Conservation (phyloP, 2,329 filamentous ascomycete species). For the Diaporthe amygdali region DNA sequence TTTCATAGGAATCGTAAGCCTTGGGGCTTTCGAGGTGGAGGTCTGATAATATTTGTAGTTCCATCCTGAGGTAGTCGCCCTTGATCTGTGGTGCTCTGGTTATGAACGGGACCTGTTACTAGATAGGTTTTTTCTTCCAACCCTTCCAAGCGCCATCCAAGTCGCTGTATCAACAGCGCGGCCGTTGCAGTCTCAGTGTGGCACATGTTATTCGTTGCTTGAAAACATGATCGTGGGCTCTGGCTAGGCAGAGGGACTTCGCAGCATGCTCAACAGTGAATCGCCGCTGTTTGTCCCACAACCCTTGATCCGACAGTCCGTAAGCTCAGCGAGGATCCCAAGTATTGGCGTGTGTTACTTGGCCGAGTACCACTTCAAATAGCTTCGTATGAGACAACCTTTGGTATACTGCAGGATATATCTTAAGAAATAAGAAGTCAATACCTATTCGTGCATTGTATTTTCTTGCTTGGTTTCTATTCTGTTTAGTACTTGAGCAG, state of each 20-base stretch:
- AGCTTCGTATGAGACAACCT: too few species aligned
- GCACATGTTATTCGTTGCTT: not conserved
- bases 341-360: too few species aligned
- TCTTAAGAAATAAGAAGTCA: too few species aligned
- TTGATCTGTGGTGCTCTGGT: not conserved
- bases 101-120: not conserved
- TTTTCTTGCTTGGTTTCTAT: too few species aligned
- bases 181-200: not conserved
- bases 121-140: not conserved
- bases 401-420: too few species aligned
- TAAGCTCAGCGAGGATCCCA: too few species aligned
- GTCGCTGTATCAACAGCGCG: not conserved
- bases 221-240: not conserved
- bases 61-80: conserved; percentile 23
- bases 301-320: not conserved
- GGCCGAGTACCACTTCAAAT: too few species aligned
- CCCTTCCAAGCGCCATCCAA: not conserved
- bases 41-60: conserved; percentile 59
- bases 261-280: not conserved
- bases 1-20: conserved; percentile 55
- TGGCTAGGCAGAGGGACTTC: not conserved
- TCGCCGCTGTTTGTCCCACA: not conserved
- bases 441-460: too few species aligned
- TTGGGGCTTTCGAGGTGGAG: conserved; percentile 58
- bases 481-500: too few species aligned